Conservation (phyloP, 2,329 filamentous ascomycete species). For the Xylariaceae sp. region DNA sequence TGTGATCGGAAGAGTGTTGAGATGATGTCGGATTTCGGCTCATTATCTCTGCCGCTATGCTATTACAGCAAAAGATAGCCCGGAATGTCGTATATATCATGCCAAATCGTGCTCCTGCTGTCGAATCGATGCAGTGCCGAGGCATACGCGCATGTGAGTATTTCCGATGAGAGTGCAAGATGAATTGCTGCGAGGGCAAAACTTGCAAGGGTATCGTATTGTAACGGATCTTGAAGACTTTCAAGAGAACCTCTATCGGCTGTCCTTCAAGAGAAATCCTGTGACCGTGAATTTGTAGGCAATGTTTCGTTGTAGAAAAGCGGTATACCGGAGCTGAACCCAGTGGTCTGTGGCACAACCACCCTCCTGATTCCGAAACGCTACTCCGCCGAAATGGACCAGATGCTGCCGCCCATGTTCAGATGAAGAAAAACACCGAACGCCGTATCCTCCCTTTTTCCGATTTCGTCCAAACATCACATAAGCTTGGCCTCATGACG, state of each 20-base stretch:
- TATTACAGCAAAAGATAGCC: conserved; percentile 1
- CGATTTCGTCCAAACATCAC: conserved; percentile 28
- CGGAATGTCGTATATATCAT: conserved; percentile 12
- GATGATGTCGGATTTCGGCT: too few relatives aligned
- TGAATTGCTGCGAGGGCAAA: conserved; percentile 1
- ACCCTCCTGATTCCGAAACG: conserved; percentile 2
- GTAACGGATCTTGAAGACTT: background rate
- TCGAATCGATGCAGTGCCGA: conserved; percentile 34
- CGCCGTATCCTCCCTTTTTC: conserved; percentile 26
- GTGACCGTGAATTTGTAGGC: conserved; percentile 1
- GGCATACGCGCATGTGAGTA: conserved; percentile 15
- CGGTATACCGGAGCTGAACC: conserved; percentile 6
- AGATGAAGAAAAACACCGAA: conserved; percentile 23
- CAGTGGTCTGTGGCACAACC: background rate
- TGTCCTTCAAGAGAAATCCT: conserved; percentile 11
- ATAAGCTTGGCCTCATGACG: conserved; percentile 24
- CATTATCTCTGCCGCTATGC: background rate
- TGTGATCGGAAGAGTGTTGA: too few relatives aligned
- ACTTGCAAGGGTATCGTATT: background rate
- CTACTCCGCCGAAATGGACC: background rate
- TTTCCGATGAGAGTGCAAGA: background rate
- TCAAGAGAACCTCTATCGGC: background rate
- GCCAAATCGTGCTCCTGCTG: conserved; percentile 29
- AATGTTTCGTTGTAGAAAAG: conserved; percentile 2
- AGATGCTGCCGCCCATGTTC: conserved; percentile 1